These are phyloP conservation scores for Anthracocystis panici-leucophaei DNA, from an alignment of 1,284 basidiomycete genomes.

Conservation along the genomic window DNA sequence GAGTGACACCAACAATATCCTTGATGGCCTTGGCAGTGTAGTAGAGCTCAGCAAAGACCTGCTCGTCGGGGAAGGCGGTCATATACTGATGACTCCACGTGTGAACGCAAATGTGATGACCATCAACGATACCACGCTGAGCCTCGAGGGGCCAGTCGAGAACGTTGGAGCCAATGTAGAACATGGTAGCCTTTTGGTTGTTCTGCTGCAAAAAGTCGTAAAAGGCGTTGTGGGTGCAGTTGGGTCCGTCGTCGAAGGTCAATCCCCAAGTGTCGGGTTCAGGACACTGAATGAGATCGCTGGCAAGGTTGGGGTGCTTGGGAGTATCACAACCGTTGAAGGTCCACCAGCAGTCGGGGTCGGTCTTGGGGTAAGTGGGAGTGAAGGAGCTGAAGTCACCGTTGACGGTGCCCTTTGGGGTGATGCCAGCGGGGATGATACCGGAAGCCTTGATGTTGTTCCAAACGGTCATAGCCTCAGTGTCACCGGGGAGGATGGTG, in stretches of 20 bases:
- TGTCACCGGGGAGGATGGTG: slow-evolving; percentile 69
- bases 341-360: slow-evolving; percentile 68
- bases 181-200: slow-evolving; percentile 73
- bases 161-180: slow-evolving; percentile 73
- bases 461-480: slow-evolving; percentile 68
- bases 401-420: slow-evolving; percentile 67
- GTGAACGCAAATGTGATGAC: slow-evolving; percentile 65
- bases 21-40: slow-evolving; percentile 73
- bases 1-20: slow-evolving; percentile 72
- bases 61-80: slow-evolving; percentile 72
- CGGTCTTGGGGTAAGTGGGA: slow-evolving; percentile 43
- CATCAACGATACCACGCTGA: slow-evolving; percentile 70
- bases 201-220: slow-evolving; percentile 72
- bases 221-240: slow-evolving; percentile 72
- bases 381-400: slow-evolving; percentile 44
- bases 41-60: slow-evolving; percentile 74
- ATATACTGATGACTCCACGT: slow-evolving; percentile 72
- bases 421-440: slow-evolving; percentile 67
- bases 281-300: slow-evolving; percentile 71
- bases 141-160: slow-evolving; percentile 74
- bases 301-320: slow-evolving; percentile 58
- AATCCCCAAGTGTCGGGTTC: slow-evolving; percentile 73
- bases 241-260: slow-evolving; percentile 73
- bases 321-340: slow-evolving; percentile 64
- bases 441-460: slow-evolving; percentile 62